A percentile compares a stretch with the other conserved stretches of the same genome.
phyloP scores from a whole-genome alignment of 2,329 filamentous ascomycete species.

The Amylocarpus encephaloides region DNA sequence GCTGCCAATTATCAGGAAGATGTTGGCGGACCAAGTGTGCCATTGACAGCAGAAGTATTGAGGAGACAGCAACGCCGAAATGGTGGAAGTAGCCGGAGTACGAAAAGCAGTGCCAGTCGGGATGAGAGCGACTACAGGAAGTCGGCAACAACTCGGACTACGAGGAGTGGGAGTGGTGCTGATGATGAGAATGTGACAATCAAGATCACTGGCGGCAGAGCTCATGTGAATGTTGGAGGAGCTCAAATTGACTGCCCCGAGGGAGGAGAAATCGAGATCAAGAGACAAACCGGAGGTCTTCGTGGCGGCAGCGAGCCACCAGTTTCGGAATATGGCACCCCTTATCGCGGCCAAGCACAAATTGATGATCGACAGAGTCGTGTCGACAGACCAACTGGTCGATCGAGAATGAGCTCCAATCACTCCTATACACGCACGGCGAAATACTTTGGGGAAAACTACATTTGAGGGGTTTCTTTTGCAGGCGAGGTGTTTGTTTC shows the following conservation, averaged over 20 bases:
- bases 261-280: constrained; percentile 55
- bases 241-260: constrained; percentile 53
- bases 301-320: constrained; percentile 45
- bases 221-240: constrained; percentile 50
- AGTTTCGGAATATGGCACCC: constrained; percentile 33
- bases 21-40: constrained; percentile 39
- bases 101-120: constrained; percentile 53
- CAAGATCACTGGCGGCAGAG: constrained; percentile 46
- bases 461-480: constrained; percentile 5
- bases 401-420: constrained; percentile 21
- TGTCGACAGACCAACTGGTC: constrained; percentile 15
- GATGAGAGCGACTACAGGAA: constrained; percentile 59
- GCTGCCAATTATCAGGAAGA: constrained; percentile 49
- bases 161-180: constrained; percentile 39
- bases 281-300: constrained; percentile 33
- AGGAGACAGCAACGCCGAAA: constrained; percentile 40
- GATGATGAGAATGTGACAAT: constrained; percentile 56
- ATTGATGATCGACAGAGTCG: constrained; percentile 26
- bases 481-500: constrained; percentile 16
- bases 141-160: constrained; percentile 56
- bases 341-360: constrained; percentile 5
- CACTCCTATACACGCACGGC: constrained; percentile 21
- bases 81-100: constrained; percentile 44
- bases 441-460: constrained; percentile 8
- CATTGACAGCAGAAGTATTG: constrained; percentile 51